phyloP scores from a whole-genome alignment of 106 monocot genomes.

The Dioscorea dumetorum region DNA sequence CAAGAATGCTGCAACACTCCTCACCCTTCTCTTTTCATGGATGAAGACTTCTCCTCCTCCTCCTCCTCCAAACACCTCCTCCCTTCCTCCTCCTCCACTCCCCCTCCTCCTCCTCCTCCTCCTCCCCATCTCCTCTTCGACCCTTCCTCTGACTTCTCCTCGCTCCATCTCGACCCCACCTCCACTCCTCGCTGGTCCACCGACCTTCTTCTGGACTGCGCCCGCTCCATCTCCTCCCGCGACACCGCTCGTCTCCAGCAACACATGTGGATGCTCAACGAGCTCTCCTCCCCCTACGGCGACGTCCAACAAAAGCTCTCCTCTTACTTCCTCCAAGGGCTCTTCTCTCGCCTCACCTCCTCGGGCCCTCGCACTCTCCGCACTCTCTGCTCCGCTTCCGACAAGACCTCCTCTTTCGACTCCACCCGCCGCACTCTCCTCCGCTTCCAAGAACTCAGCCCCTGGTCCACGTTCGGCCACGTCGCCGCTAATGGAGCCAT shows the following conservation, averaged over 20 bases:
- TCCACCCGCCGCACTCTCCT: constrained; percentile 74
- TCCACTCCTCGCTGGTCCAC: constrained; percentile 44
- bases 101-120: constrained; percentile 14
- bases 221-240: constrained; percentile 50
- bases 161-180: constrained; percentile 1
- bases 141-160: constrained; percentile 12
- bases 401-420: constrained; percentile 73
- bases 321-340: constrained; percentile 75
- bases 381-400: constrained; percentile 68
- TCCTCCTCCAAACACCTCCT: constrained; percentile 35
- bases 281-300: constrained; percentile 86
- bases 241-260: constrained; percentile 73
- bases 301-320: constrained; percentile 87
- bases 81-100: constrained; percentile 11
- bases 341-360: constrained; percentile 75
- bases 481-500: constrained; percentile 73
- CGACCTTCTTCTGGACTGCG: constrained; percentile 68
- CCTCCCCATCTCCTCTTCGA: constrained; percentile 7
- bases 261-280: constrained; percentile 93
- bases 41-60: constrained; percentile 66
- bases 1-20: constrained; percentile 47
- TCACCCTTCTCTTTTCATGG: constrained; percentile 35
- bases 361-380: constrained; percentile 54
- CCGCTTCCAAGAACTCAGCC: constrained; percentile 72
- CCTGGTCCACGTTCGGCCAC: constrained; percentile 78